phyloP scores from a whole-genome alignment of 2,329 filamentous ascomycete genomes.

The Salinomyces thailandicus region DNA sequence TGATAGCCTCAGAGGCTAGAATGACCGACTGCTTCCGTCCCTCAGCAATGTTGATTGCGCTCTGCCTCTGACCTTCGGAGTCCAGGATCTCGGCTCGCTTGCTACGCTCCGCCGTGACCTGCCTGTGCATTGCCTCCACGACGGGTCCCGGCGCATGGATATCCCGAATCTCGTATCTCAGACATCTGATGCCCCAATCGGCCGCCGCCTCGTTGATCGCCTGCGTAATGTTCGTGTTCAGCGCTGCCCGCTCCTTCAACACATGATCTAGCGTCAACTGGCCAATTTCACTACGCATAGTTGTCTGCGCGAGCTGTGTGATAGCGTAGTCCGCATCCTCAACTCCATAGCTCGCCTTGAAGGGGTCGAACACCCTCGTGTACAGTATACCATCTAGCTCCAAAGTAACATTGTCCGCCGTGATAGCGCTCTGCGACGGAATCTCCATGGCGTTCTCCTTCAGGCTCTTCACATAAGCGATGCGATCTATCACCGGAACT shows the following conservation, averaged over 20 bases:
- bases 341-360: conserved; percentile 96
- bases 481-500: conserved; percentile 83
- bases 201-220: conserved; percentile 97
- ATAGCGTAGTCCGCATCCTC: conserved; percentile 99
- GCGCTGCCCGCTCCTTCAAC: conserved; percentile 86
- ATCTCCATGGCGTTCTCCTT: conserved; percentile 97
- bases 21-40: conserved; percentile 96
- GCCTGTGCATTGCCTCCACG: conserved; percentile 94
- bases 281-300: conserved; percentile 97
- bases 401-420: conserved; percentile 93
- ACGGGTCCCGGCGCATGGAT: conserved; percentile 92
- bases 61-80: conserved; percentile 91
- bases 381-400: conserved; percentile 94
- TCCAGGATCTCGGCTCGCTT: conserved; percentile 97
- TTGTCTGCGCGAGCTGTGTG: conserved; percentile 93
- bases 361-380: conserved; percentile 92
- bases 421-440: conserved; percentile 93
- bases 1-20: conserved; percentile 82
- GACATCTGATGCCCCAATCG: conserved; percentile 91
- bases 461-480: conserved; percentile 94
- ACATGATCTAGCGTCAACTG: conserved; percentile 95
- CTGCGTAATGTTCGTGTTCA: conserved; percentile 97
- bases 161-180: conserved; percentile 95
- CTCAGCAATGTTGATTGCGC: conserved; percentile 97
- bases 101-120: conserved; percentile 92